phyloP scores from a whole-genome alignment of 306 rosid species.

The Castanospermum australe region DNA sequence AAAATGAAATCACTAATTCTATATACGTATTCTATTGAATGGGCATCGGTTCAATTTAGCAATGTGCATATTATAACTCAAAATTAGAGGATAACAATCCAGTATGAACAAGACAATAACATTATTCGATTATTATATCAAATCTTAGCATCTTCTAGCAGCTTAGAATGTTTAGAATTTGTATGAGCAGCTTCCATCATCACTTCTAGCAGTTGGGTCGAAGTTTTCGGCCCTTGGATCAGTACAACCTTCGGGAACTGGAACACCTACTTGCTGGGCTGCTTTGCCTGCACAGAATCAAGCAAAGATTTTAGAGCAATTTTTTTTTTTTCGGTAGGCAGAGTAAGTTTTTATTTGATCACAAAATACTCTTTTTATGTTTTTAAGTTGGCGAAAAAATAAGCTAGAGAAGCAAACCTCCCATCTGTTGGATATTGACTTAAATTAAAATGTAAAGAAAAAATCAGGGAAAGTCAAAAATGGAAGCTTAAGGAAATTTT shows the following conservation, averaged over 20 bases:
- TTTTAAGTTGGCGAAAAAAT: too few species aligned
- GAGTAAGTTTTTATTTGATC: background rate
- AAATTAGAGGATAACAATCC: slow-evolving; percentile 40
- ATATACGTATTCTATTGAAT: too few species aligned
- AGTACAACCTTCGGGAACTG: slow-evolving; percentile 71
- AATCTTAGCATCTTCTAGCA: slow-evolving; percentile 26
- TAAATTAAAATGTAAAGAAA: too few species aligned
- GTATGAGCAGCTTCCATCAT: slow-evolving; percentile 70
- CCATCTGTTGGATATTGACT: too few species aligned
- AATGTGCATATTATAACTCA: slow-evolving; percentile 14
- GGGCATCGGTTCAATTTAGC: background rate
- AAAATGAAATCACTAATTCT: too few species aligned
- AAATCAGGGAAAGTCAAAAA: too few species aligned
- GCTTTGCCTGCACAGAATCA: slow-evolving; percentile 59
- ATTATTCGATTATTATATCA: slow-evolving; percentile 18
- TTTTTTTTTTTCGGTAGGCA: too few species aligned
- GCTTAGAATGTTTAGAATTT: slow-evolving; percentile 38
- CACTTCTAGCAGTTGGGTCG: slow-evolving; percentile 87
- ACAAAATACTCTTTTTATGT: background rate
- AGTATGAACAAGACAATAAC: slow-evolving; percentile 21
- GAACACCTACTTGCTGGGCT: slow-evolving; percentile 65
- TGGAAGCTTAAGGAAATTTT: too few species aligned
- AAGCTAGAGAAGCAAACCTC: too few species aligned
- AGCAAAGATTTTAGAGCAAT: background rate
- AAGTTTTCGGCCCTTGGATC: slow-evolving; percentile 66